Percentiles rank a stretch among this genome's conserved stretches.
phyloP scores from a whole-genome alignment of 139 green algal species.

The Chlamydomonas eustigma region DNA sequence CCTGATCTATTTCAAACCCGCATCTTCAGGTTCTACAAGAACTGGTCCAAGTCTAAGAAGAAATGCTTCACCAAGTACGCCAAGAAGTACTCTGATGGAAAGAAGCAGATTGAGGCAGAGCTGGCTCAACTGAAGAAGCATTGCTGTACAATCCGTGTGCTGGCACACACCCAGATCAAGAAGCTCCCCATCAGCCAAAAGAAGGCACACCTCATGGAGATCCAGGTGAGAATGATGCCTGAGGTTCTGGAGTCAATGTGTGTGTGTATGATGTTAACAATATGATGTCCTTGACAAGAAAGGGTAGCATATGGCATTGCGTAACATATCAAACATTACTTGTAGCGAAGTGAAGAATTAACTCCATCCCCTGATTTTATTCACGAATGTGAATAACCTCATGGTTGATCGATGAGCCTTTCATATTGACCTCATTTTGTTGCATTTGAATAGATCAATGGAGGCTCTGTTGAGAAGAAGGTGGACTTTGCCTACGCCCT shows the following conservation, averaged over 20 bases:
- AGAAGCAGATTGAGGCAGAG: conserved; percentile 84
- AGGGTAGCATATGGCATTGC: no score
- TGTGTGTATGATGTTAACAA: no score
- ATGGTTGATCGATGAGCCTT: no score
- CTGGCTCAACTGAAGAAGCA: conserved; percentile 96
- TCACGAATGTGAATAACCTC: no score
- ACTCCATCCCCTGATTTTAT: no score
- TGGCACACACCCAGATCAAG: conserved; percentile 92
- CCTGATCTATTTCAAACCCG: neutral
- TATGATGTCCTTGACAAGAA: no score
- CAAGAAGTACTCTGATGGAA: conserved; percentile 93
- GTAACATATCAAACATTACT: no score
- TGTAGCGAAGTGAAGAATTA: no score
- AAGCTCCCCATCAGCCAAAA: conserved; percentile 86
- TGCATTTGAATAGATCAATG: conserved; percentile 89
- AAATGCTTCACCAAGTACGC: conserved; percentile 98
- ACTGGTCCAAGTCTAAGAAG: conserved; percentile 99
- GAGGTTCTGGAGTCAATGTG: no score
- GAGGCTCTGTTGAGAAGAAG: conserved; percentile 87
- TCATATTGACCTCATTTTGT: no score
- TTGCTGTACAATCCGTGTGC: conserved; percentile 79
- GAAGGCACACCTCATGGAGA: conserved; percentile 98
- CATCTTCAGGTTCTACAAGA: conserved; percentile 86
- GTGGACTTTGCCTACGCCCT: conserved; percentile 91
- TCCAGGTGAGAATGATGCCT: conserved; percentile 83